Evolutionary conservation across 2,329 filamentous ascomycete genomes (phyloP), one percentile per base, ranked within the genome.

Genomic region (Lecanoromycetidae sp.): DNA sequence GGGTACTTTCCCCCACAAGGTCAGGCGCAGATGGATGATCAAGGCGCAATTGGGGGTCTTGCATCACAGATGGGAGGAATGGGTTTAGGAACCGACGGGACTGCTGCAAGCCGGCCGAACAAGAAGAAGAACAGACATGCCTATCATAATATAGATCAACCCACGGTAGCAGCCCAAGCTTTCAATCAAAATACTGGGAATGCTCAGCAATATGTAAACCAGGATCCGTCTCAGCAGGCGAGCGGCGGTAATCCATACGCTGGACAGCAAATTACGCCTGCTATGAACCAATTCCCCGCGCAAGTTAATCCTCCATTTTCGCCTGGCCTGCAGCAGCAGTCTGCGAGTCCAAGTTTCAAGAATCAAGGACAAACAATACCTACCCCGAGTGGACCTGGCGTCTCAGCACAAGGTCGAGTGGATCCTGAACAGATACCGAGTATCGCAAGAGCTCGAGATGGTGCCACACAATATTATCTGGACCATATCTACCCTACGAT

Each of bases 61-160:
- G 55, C 66, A 10, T 74, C 79, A 46, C 87, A 93, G 64, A 83
- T 94, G 81, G 80, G 81, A 34, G 79, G 79, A 51, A 77, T 93
- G 75, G 80, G 74, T 33, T 69, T 94, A 55, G 78, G 74, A 27
- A 64, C 60, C 49, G 71, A 75, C 40, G 69, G 69, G 2, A 66
- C 66, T 48, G 74, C 59, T 51, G 63, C 63, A 50, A 63, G 63
- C 54, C 67, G 79, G 62, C 55, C 63, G 30, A 65, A 69, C 42
- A 83, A 88, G 73, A 96, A 94, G 78, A 95, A 94, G 74, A 84
- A 95, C 63, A 79, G 87, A 50, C 90, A 96, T 66, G 90, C 88
- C 54, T 84, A 94, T 64, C 90, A 96, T 64, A 82, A 79, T 32
- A 77, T 96, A 44, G 86, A 90, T 54, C 78, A 84, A 19, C 73